Evolutionary conservation across 345 rosid species (phyloP), one percentile per base, ranked within the genome.

Genomic region (Gossypium arboreum): DNA sequence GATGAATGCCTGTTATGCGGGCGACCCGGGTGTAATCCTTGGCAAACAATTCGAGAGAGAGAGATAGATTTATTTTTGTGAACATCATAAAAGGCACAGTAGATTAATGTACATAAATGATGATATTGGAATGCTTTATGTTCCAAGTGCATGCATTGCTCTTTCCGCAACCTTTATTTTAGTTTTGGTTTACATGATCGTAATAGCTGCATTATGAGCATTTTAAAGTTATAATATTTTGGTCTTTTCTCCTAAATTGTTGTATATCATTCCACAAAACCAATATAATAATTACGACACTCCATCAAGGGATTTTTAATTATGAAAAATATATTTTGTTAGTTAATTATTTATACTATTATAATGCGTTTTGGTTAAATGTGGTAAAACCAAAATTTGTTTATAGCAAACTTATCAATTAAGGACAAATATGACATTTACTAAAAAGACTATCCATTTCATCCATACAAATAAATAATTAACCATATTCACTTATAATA

Each of bases 281-380:
- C 11, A 18, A 20, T 4, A n/a, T 2, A 18, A 55, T 16, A 39
- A 71, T 70, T 18, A 69, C 18, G 56, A 2, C 47, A 24, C 9
- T 27, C 44, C 52, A 18, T 29, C 39, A 29, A 34, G 41, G 41
- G 7, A 34, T 5, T 6, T 34, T 34, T 34, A 34, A 34, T 34
- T 34, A 34, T 0, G 41, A 5, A 34, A 34, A 34, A 34, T 34
- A 29, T 29, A 34, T 5, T 34, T 34, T 34, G 7, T 34, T 48
- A 7, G 13, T 48, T 47, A 24, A 1, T 0, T 68, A 16, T 51
- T 51, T 45, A 24, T 39, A 25, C 51, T 9, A 47, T 0, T 12
- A 3, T 68, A 11, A 41, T 59, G 82, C 43, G 59, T n/a, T 29
- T 79, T 68, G 41, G 41, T 34, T 34, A 34, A 5, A 34, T 34